Base-by-base conservation (phyloP, 345 rosid species). In the Tarenaya hassleriana region DNA sequence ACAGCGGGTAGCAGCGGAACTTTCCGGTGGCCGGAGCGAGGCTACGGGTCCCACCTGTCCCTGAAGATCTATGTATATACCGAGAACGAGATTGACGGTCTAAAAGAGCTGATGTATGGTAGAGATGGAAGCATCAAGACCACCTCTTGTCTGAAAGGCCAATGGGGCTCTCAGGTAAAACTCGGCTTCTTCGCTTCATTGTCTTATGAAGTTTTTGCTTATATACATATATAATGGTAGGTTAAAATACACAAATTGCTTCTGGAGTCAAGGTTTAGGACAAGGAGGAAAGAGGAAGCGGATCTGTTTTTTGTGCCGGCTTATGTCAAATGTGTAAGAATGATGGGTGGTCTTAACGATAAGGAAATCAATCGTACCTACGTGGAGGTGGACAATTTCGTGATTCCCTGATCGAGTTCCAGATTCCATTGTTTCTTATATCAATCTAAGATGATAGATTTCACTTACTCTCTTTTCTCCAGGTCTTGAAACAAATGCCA, bases 221-320 rank as follows among this genome's bases (percentile, higher is more conserved):
- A 5, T 49, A 52, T 20, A 33, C 54, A 7, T 35, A 0, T 24
- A 48, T 64, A 52, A 58, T 65, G 67, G 19, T 60, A 88, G 98
- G 98, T 88, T 55, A 92, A 92, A 55, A 78, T 85, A 63, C 98
- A 92, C 52, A 77, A 52, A 72, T 44, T 85, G 59, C 66, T 88
- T 34, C 35, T 81, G 37, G 58, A 85, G 62, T 92, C 95, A 11
- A 79, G 62, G 47, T 81, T 65, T 43, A 80, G 88, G n/a, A 83
- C 97, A 4, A 75, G 55, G 41, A 69, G 67, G 57, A 88, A 85
- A 69, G 95, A 80, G 19, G 88, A 88, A 46, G 97, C 97, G 10
- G 85, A 92, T 78, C 62, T 92, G 35, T 92, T 92, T 80, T 92
- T 92, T 34, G 98, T 92, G 55, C 98, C 98, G 16, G 70, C 97